Base-by-base conservation (phyloP, 192 early-diverging fungal genomes). In the Physocladia obscura region DNA sequence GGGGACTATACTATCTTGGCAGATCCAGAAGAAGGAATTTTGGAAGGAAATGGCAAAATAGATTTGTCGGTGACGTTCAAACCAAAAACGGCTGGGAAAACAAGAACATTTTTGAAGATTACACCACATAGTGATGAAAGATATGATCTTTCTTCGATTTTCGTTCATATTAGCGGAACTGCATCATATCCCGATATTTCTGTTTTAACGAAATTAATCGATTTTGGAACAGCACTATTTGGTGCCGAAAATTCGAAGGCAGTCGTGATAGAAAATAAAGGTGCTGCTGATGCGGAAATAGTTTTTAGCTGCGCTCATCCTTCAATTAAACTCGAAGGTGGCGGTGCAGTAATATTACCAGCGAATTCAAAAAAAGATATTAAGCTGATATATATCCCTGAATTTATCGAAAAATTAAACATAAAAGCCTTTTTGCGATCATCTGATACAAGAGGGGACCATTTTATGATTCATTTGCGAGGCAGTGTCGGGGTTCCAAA, bases 181-280 rank as follows among this genome's bases (percentile, higher is more conserved):
- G 86, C 81, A 34, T 78, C 80, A 26, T 87, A 87, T 62, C 86
- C 86, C 4, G 82, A 87, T 49, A 70, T 87, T 17, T 59, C 79
- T 11, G 81, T 85, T 5, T 51, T 79, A 26, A 81, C 86, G 11
- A 79, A 75, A 47, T 69, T 73, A 4, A 74, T 87, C 1, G 86
- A 87, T 60, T 87, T 87, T 62, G 82, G 82, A 4, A 81, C 76
- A 3, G 86, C 86, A 3, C 69, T 87, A 1, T 87, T 75, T 59
- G 76, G 74, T 51, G 80, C 65, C 17, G 71, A 62, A 21, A 87
- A 87, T 63, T 27, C 56, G 26, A 68, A 75, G 44, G 70, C 70
- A 0, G 76, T 87, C 11, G 35, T 32, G 4, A 79, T 87, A 19
- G 67, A 84, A 74, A 87, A 87, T 73, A 80, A 70, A 69, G 86